These are phyloP conservation scores for Herpetospermum pedunculosum DNA, from an alignment of 306 rosid genomes.

Conservation along the genomic window DNA sequence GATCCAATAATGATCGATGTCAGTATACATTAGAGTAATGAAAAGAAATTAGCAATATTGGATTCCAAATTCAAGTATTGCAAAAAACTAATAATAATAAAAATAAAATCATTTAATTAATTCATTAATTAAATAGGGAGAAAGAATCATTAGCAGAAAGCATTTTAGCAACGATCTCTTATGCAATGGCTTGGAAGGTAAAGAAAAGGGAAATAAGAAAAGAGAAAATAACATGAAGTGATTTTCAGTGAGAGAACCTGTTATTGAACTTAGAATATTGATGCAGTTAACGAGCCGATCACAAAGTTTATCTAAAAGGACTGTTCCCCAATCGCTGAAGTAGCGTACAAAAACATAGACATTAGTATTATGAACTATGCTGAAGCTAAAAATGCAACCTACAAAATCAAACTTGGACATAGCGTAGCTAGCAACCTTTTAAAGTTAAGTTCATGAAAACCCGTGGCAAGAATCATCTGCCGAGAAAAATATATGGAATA, in stretches of 20 bases:
- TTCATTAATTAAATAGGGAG: background rate
- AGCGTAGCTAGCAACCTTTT: constrained; percentile 38
- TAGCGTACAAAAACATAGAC: constrained; percentile 8
- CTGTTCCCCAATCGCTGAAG: constrained; percentile 67
- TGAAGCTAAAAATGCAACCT: background rate
- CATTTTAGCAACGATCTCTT: background rate
- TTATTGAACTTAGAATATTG: constrained; percentile 64
- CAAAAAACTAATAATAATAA: background rate
- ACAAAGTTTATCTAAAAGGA: constrained; percentile 64
- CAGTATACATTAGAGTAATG: background rate
- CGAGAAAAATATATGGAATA: constrained; percentile 16
- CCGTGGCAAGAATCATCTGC: constrained; percentile 67
- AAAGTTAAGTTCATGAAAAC: constrained; percentile 54
- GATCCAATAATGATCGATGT: background rate
- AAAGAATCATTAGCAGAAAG: background rate
- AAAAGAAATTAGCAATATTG: background rate
- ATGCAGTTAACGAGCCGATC: constrained; percentile 52
- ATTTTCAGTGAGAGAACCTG: constrained; percentile 40
- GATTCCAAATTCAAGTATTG: background rate
- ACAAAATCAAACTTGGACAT: background rate
- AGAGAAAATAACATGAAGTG: background rate
- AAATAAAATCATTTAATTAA: too few relatives aligned
- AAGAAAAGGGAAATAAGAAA: background rate
- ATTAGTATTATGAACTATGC: background rate
- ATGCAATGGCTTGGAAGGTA: background rate